These are phyloP conservation scores for Tolypocladium ovalisporum DNA, from an alignment of 2,329 filamentous ascomycete species.

Conservation along the genomic window DNA sequence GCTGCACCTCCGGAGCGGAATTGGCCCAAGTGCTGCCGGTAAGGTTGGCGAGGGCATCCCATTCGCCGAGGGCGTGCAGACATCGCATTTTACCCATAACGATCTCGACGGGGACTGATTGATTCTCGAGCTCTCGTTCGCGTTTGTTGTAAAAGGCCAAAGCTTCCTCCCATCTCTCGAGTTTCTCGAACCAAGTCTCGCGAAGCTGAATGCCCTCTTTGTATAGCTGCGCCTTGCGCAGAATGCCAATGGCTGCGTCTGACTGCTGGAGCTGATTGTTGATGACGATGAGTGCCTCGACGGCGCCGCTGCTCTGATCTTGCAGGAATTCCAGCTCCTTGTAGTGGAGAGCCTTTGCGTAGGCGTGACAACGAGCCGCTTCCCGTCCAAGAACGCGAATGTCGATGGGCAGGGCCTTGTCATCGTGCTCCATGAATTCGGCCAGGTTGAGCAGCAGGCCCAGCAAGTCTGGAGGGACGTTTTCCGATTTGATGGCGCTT, in stretches of 20 bases:
- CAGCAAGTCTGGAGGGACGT: conserved; percentile 90
- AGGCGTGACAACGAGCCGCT: conserved; percentile 92
- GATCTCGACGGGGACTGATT: conserved; percentile 68
- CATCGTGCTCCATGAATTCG: conserved; percentile 99
- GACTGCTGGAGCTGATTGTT: conserved; percentile 99
- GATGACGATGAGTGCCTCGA: conserved; percentile 96
- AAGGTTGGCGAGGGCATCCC: conserved; percentile 82
- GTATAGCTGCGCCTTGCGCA: conserved; percentile 91
- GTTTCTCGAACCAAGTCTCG: conserved; percentile 98
- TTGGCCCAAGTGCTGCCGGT: conserved; percentile 92
- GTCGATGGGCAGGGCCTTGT: conserved; percentile 95
- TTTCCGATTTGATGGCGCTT: conserved; percentile 85
- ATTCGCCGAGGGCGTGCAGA: conserved; percentile 91
- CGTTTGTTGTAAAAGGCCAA: conserved; percentile 84
- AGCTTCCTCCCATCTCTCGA: conserved; percentile 97
- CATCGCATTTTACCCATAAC: conserved; percentile 99
- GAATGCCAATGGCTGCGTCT: conserved; percentile 93
- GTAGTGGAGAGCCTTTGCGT: conserved; percentile 95
- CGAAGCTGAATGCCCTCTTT: conserved; percentile 87
- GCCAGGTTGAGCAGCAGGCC: conserved; percentile 91
- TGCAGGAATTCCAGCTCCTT: conserved; percentile 98
- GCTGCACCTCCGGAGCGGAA: conserved; percentile 75
- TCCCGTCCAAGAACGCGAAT: conserved; percentile 90
- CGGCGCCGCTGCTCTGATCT: conserved; percentile 88
- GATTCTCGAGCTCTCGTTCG: conserved; percentile 52